phyloP scores from a whole-genome alignment of 768 basidiomycete genomes.

The Tephrocybe sp. region DNA sequence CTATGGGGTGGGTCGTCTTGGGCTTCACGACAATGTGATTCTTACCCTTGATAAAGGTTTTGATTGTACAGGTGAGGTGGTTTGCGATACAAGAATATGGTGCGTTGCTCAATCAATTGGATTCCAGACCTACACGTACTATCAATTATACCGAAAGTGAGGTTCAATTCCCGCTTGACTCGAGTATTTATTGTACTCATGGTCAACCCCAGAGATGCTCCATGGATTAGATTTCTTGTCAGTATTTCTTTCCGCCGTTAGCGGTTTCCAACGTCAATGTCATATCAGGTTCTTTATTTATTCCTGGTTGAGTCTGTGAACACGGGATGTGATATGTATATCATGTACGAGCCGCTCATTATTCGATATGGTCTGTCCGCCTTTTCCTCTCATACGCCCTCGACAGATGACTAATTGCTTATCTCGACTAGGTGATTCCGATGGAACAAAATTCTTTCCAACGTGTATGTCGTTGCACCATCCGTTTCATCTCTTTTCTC shows the following conservation, averaged over 20 bases:
- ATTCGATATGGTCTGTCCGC: constrained; percentile 31
- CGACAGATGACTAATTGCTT: not conserved
- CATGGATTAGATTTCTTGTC: constrained; percentile 34
- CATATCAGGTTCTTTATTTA: constrained; percentile 29
- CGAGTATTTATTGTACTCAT: not conserved
- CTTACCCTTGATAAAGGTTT: constrained; percentile 19
- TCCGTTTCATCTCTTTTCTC: not conserved
- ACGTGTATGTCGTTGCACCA: constrained; percentile 20
- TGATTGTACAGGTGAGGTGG: constrained; percentile 26
- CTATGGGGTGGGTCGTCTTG: constrained; percentile 6
- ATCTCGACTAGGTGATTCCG: constrained; percentile 7
- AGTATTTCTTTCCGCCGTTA: constrained; percentile 8
- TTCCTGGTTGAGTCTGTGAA: constrained; percentile 37
- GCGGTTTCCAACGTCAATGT: too few relatives aligned
- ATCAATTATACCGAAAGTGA: constrained; percentile 34
- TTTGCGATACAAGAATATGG: not conserved
- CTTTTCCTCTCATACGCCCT: too few relatives aligned
- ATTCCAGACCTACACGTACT: constrained; percentile 32
- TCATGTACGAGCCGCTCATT: constrained; percentile 40
- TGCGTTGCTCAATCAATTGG: not conserved
- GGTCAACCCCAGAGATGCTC: constrained; percentile 24
- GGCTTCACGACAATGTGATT: not conserved
- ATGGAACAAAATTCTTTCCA: constrained; percentile 22
- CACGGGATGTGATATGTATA: constrained; percentile 32
- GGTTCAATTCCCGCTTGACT: not conserved